phyloP scores from a whole-genome alignment of 1,139 yeast genomes.

The Yamadazyma buinensis region DNA sequence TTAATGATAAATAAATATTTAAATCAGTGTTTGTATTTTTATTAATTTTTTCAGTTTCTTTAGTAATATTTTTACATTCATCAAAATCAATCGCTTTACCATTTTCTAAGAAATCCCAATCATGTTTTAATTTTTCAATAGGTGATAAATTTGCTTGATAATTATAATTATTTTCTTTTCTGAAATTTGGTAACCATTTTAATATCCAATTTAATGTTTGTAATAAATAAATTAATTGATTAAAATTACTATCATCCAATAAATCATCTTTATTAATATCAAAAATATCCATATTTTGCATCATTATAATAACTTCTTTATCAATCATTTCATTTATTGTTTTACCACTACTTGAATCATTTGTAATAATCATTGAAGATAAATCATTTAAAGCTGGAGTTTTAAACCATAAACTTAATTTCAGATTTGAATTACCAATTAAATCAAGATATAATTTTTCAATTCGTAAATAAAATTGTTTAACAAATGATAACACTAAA shows the following conservation, averaged over 20 bases:
- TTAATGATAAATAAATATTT: slow-evolving; percentile 35
- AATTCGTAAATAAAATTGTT: slow-evolving; percentile 30
- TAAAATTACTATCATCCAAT: slow-evolving; percentile 42
- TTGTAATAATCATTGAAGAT: slow-evolving; percentile 26
- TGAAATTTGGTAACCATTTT: slow-evolving; percentile 53
- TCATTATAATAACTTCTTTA: slow-evolving; percentile 37
- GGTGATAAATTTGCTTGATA: slow-evolving; percentile 27
- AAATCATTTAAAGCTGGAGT: slow-evolving; percentile 32
- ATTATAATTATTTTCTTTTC: slow-evolving; percentile 37
- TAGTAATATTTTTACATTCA: slow-evolving; percentile 7
- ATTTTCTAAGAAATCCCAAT: slow-evolving; percentile 56
- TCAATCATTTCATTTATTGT: slow-evolving; percentile 14
- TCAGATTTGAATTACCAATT: slow-evolving; percentile 20
- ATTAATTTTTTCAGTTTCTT: slow-evolving; percentile 2
- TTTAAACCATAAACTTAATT: slow-evolving; percentile 36
- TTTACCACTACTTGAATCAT: slow-evolving; percentile 6
- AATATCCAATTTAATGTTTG: slow-evolving; percentile 47
- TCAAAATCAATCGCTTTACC: slow-evolving; percentile 22
- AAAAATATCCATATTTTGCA: slow-evolving; percentile 23
- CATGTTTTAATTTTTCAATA: slow-evolving; percentile 46
- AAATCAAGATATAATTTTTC: slow-evolving; percentile 28
- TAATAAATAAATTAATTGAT: slow-evolving; percentile 47
- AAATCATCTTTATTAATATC: slow-evolving; percentile 39
- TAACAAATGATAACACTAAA: slow-evolving; percentile 36
- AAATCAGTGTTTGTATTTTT: slow-evolving; percentile 17